Evolutionary conservation across 176 grass and related monocot species (phyloP), one percentile per base, ranked within the genome.

Genomic region (Carex littledalei): DNA sequence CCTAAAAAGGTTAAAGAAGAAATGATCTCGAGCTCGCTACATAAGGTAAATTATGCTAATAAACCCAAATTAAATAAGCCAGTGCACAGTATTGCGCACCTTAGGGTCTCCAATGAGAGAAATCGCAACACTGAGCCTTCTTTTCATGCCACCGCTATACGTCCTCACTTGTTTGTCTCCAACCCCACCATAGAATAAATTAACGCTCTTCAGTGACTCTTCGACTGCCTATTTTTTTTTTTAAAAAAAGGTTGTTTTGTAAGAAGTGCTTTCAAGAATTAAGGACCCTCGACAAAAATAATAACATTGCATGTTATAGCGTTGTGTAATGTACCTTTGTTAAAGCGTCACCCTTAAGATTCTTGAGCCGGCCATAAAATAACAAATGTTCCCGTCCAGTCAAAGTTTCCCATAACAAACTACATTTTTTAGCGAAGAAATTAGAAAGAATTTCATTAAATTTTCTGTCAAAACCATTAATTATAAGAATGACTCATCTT

Each of bases 111-210:
- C 92, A n/a, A 91, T 97, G 55, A 94, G 89, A 79, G 92, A 91
- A 58, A 97, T 94, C 63, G 90, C 92, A 53, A 94, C 89, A 63
- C 89, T 94, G 18, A 92, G 90, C 66, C 92, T 87, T 87, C 90
- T 87, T 88, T 91, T 97, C 94, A 94, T 94, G 78, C 94, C 94
- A 61, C 94, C 92, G 0, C 92, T 97, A 68, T 94, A 97, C 50
- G 79, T 92, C 29, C 78, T 73, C 35, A 87, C 89, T 91, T 93
- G 89, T 86, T 97, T 94, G 67, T 94, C 79, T 41, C 88, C 90
- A 47, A 91, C 81, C 50, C 85, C 89, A 79, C 84, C 81, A 74
- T 89, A 63, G 49, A 86, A 87, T 41, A 97, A 82, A 86, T 93
- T 90, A 31, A 93, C 94, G 29, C 86, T 91, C 74, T 89, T 90